Conservation (phyloP, 192 early-diverging fungal genomes). For the Lunasporangiospora selenospora region DNA sequence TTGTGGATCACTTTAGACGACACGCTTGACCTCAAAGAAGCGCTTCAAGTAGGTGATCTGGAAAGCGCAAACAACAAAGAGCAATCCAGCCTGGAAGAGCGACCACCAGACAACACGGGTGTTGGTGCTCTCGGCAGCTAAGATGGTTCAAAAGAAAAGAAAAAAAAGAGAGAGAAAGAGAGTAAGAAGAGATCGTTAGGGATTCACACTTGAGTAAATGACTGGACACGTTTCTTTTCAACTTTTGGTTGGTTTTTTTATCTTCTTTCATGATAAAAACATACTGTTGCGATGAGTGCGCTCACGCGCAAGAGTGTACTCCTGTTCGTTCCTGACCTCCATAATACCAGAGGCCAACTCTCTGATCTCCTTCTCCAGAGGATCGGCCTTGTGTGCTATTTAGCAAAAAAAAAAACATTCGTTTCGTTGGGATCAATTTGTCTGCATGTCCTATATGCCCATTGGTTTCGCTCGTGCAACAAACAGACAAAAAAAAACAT, state of each 20-base stretch:
- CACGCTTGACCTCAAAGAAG: slow-evolving; percentile 65
- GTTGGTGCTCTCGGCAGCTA: slow-evolving; percentile 77
- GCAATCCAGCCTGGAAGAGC: slow-evolving; percentile 55
- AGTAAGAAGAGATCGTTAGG: slow-evolving; percentile 1
- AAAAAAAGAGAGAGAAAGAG: not conserved
- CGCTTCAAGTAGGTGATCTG: slow-evolving; percentile 72
- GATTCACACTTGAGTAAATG: slow-evolving; percentile 1
- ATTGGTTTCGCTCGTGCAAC: slow-evolving; percentile 42
- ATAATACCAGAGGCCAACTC: slow-evolving; percentile 61
- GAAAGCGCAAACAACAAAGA: slow-evolving; percentile 64
- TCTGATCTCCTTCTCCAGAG: slow-evolving; percentile 61
- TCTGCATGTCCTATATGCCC: not conserved
- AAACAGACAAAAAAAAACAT: slow-evolving; percentile 26
- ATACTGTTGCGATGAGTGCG: slow-evolving; percentile 64
- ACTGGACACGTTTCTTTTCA: not conserved
- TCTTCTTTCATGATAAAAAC: too few relatives aligned
- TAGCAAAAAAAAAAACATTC: slow-evolving; percentile 10
- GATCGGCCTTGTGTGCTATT: slow-evolving; percentile 51
- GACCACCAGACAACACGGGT: slow-evolving; percentile 75
- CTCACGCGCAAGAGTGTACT: slow-evolving; percentile 63
- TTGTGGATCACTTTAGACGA: slow-evolving; percentile 38
- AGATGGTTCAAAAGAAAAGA: not conserved
- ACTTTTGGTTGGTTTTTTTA: too few relatives aligned
- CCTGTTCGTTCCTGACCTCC: slow-evolving; percentile 67
- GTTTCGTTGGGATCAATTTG: slow-evolving; percentile 15